phyloP scores from a whole-genome alignment of 257 asterid genomes.

The Avicennia marina region DNA sequence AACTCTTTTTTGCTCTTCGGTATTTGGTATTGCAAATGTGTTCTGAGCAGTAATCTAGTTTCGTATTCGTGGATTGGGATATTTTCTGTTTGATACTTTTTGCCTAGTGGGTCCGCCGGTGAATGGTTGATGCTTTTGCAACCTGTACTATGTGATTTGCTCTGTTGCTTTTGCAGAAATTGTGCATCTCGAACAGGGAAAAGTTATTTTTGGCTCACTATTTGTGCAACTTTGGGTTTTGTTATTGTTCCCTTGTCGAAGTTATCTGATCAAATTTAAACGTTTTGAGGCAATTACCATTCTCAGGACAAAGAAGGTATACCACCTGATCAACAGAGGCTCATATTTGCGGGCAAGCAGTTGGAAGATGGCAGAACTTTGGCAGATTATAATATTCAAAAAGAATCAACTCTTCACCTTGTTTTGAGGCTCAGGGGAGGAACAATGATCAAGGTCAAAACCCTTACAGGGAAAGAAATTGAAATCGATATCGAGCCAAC shows the following conservation, averaged over 20 bases:
- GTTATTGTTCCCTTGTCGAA: too few species aligned
- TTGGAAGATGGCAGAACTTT: constrained; percentile 45
- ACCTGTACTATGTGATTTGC: neutral
- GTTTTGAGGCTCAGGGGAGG: constrained; percentile 68
- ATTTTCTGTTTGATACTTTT: constrained; percentile 1
- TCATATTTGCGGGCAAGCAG: constrained; percentile 42
- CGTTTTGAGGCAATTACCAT: constrained; percentile 6
- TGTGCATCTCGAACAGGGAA: too few species aligned
- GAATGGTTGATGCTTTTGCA: neutral
- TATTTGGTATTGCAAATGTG: too few species aligned
- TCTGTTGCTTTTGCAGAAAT: neutral
- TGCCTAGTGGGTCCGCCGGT: too few species aligned
- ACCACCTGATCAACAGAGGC: constrained; percentile 43
- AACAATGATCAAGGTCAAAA: constrained; percentile 69
- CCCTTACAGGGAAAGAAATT: constrained; percentile 68
- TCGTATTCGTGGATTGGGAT: constrained; percentile 4
- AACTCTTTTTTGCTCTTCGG: too few species aligned
- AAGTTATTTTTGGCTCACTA: too few species aligned
- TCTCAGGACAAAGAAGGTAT: constrained; percentile 79
- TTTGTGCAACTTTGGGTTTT: too few species aligned
- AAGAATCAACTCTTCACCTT: constrained; percentile 59
- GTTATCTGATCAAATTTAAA: too few species aligned
- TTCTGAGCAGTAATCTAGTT: too few species aligned
- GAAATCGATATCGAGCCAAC: constrained; percentile 71
- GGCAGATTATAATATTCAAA: constrained; percentile 42